Evolutionary conservation across 139 green algal species (phyloP).

Genomic region (Chlorella sp.): DNA sequence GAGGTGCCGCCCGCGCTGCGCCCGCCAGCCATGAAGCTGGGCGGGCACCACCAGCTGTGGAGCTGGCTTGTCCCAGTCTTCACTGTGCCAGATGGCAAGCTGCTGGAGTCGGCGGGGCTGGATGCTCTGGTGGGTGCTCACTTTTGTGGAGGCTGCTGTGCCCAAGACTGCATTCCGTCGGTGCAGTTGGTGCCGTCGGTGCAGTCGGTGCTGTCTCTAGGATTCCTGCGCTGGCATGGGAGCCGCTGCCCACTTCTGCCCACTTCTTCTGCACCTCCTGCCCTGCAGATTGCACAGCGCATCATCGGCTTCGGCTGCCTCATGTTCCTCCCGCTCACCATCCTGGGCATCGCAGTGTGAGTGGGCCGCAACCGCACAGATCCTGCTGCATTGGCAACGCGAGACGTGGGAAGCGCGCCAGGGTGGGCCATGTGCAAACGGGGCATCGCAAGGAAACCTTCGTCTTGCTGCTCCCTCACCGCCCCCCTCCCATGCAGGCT

Average conservation of each 20-base stretch:
- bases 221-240: neutral
- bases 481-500: neutral
- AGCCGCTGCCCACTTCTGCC: neutral
- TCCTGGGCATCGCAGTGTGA: constrained; percentile 28
- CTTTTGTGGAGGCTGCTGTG: neutral
- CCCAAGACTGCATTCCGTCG: neutral
- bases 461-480: neutral
- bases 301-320: constrained; percentile 19
- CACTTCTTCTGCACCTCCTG: neutral
- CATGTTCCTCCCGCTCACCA: neutral
- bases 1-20: neutral
- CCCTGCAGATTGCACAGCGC: constrained; percentile 22
- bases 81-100: constrained; percentile 35
- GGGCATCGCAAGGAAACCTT: neutral
- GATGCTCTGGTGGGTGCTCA: constrained; percentile 53
- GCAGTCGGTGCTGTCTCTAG: neutral
- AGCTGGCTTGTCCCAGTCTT: constrained; percentile 47
- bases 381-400: neutral
- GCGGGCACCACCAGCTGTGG: constrained; percentile 19
- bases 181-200: neutral
- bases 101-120: constrained; percentile 50
- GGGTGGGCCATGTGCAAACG: neutral
- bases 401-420: too few relatives aligned
- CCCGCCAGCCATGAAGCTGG: constrained; percentile 26
- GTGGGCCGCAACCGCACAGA: neutral